Conservation (phyloP, 2,329 filamentous ascomycete species). For the Tothia fuscella region DNA sequence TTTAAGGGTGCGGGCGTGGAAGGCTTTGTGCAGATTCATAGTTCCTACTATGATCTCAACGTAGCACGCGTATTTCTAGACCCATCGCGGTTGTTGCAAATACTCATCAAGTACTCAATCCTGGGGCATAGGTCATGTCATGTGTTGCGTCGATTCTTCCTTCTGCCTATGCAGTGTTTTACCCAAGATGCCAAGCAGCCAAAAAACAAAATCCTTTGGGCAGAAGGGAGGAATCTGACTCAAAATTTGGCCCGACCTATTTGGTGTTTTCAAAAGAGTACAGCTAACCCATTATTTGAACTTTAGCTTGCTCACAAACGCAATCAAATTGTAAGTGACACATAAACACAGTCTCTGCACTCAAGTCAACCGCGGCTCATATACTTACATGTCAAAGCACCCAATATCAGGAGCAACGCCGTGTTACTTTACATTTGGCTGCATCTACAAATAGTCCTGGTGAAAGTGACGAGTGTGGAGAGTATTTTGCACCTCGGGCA, state of each 20-base stretch:
- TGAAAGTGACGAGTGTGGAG: conserved; percentile 6
- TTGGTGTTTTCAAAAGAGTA: not conserved
- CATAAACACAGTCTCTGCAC: not conserved
- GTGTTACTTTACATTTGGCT: conserved; percentile 18
- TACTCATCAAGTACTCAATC: conserved; percentile 10
- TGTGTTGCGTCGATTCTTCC: too few species aligned
- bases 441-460: conserved; percentile 14
- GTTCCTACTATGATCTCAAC: conserved; percentile 5
- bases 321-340: conserved; percentile 10
- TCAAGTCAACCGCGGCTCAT: not conserved
- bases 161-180: conserved; percentile 1
- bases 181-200: too few species aligned
- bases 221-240: too few species aligned
- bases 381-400: not conserved
- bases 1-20: not conserved
- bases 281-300: conserved; percentile 47
- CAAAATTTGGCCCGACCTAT: not conserved
- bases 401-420: not conserved
- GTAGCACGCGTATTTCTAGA: conserved; percentile 8
- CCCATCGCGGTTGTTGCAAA: conserved; percentile 7
- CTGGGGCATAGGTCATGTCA: too few species aligned
- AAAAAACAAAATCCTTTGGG: too few species aligned
- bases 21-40: conserved; percentile 2
- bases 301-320: conserved; percentile 29
- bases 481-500: conserved; percentile 13